Evolutionary conservation across 257 asterid species (phyloP).

Genomic region (Hygrophila difformis): DNA sequence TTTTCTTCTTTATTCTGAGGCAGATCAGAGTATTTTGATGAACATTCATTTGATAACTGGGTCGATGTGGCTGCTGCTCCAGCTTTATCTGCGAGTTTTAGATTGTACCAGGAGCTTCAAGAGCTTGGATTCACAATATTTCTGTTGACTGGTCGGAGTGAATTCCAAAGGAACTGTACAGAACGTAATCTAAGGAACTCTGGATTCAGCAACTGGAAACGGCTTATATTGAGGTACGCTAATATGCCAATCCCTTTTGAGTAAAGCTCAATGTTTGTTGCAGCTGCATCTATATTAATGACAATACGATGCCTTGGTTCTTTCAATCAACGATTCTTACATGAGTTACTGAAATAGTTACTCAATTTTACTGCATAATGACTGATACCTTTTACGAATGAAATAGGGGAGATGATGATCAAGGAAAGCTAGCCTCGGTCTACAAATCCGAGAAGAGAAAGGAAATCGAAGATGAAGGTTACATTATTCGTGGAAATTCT

Average conservation of each 20-base stretch:
- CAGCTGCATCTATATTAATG: too few species aligned
- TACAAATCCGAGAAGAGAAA: conserved; percentile 76
- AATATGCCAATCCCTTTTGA: not conserved
- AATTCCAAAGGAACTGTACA: conserved; percentile 64
- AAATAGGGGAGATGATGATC: conserved; percentile 54
- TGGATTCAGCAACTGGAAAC: conserved; percentile 75
- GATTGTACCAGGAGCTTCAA: conserved; percentile 52
- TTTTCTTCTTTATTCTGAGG: conserved; percentile 10
- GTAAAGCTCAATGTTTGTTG: not conserved
- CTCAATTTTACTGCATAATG: too few species aligned
- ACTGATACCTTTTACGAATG: too few species aligned
- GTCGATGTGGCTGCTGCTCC: conserved; percentile 67
- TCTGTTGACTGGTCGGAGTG: conserved; percentile 68
- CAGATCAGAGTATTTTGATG: conserved; percentile 62
- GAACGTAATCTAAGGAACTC: conserved; percentile 38
- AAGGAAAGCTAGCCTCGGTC: conserved; percentile 45
- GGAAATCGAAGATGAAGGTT: conserved; percentile 75
- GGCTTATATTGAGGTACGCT: conserved; percentile 68
- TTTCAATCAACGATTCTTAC: not conserved
- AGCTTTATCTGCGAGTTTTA: conserved; percentile 59
- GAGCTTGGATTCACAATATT: conserved; percentile 55
- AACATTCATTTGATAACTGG: conserved; percentile 51
- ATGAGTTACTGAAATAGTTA: not conserved
- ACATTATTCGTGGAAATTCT: conserved; percentile 57
- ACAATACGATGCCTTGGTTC: not conserved